Conservation (phyloP, 2,329 filamentous ascomycete species). For the Fusarium begoniae region DNA sequence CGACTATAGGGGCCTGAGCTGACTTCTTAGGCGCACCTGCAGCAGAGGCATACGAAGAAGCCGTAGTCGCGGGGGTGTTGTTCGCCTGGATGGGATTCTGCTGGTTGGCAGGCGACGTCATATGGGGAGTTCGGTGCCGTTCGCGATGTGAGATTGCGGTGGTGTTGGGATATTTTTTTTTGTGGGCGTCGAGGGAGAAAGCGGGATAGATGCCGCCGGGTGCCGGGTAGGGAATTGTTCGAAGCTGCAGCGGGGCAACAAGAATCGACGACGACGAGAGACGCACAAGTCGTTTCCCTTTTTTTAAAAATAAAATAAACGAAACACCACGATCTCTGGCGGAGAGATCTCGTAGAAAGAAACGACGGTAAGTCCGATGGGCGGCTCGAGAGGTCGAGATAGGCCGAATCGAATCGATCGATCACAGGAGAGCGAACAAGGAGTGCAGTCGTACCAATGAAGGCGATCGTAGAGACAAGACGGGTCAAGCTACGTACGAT, state of each 20-base stretch:
- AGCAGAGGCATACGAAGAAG: constrained; percentile 74
- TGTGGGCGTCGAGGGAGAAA: constrained; percentile 37
- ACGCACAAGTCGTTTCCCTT: constrained; percentile 20
- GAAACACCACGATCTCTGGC: constrained; percentile 23
- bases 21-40: constrained; percentile 71
- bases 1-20: constrained; percentile 67
- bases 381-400: constrained; percentile 39
- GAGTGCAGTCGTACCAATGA: constrained; percentile 43
- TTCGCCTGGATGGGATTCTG: constrained; percentile 65
- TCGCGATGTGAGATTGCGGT: constrained; percentile 43
- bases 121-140: constrained; percentile 52
- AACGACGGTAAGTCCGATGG: constrained; percentile 37
- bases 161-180: constrained; percentile 36
- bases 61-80: constrained; percentile 65
- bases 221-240: constrained; percentile 36
- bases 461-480: constrained; percentile 42
- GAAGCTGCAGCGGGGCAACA: constrained; percentile 35
- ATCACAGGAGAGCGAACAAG: constrained; percentile 37
- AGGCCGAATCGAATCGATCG: constrained; percentile 41
- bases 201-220: constrained; percentile 39
- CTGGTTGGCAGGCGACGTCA: constrained; percentile 69
- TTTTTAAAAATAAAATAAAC: constrained; percentile 1
- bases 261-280: constrained; percentile 24
- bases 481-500: constrained; percentile 49
- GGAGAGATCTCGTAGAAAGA: constrained; percentile 30